These are phyloP conservation scores for Mucor saturninus DNA, from an alignment of 371 early-diverging fungal genomes.

Conservation along the genomic window DNA sequence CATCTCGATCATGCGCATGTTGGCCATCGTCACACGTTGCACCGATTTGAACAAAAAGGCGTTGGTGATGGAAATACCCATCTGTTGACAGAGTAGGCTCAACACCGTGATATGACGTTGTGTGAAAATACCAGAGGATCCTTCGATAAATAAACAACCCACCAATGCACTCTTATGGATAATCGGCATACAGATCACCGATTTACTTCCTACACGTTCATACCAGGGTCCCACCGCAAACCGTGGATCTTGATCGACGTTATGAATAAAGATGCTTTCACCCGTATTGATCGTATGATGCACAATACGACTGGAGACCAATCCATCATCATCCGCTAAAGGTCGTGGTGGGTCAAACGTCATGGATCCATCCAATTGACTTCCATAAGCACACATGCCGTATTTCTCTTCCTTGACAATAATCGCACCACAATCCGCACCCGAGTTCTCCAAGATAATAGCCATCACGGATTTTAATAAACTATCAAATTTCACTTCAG, in stretches of 20 bases:
- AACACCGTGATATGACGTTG: conserved; percentile 60
- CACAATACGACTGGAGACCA: conserved; percentile 46
- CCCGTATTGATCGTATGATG: conserved; percentile 47
- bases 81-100: conserved; percentile 61
- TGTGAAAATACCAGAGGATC: conserved; percentile 60
- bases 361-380: conserved; percentile 39
- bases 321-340: conserved; percentile 32
- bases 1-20: conserved; percentile 51
- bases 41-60: conserved; percentile 57
- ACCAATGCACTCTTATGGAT: conserved; percentile 53
- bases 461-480: conserved; percentile 47
- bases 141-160: conserved; percentile 63
- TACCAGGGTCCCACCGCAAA: conserved; percentile 54
- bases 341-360: conserved; percentile 51
- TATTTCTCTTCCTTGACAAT: conserved; percentile 50
- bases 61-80: conserved; percentile 65
- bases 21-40: conserved; percentile 47
- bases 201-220: conserved; percentile 47
- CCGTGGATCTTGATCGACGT: conserved; percentile 44
- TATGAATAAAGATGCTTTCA: conserved; percentile 47
- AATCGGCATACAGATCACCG: conserved; percentile 64
- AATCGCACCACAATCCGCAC: conserved; percentile 53
- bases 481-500: conserved; percentile 50
- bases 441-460: conserved; percentile 53
- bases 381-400: conserved; percentile 48